Base-by-base conservation (phyloP, 2,329 filamentous ascomycete species). In the Alternaria infectoria region DNA sequence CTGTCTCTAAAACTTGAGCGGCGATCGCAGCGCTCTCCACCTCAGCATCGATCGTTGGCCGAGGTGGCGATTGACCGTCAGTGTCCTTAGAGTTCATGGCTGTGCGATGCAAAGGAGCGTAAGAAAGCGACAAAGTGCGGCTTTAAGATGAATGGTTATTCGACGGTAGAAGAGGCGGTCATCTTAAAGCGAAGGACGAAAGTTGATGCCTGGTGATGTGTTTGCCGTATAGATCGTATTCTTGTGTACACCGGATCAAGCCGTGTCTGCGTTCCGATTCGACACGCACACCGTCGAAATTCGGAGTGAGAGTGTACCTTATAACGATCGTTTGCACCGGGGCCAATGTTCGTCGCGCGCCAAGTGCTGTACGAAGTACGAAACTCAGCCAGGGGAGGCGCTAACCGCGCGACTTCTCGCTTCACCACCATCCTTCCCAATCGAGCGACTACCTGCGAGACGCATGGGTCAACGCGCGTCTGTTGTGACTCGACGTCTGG, bases 371-470 rank as follows among this genome's bases (percentile, higher is more conserved):
- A 30, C 43, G 28, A 19, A 40, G 4, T 25, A 30, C 43, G 28
- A 19, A 40, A 7, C 23, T 44, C 23, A 36, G 32, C 43, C 21
- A 13, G 15, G 21, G 32, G 6, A 21, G 7, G 21, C 62, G 61
- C 57, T 66, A 69, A 58, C 61, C 40, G 21, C 17, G 21, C 26
- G 25, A 49, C 17, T 26, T 17, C 30, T 64, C 64, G 61, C 54
- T 61, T 66, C 23, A 30, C 30, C 19, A 54, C 6, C 21, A 15
- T 52, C 54, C 17, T 66, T 68, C 67, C 67, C 44, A 63, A 66
- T 66, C 25, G 65, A 62, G 65, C 61, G 65, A 68, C 19, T 43
- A 57, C 44, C n/a, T 68, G 67, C 67, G 67, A 69, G 51, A 44
- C 56, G 13, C 11, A 52, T 12, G 32, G 52, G 40, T 13, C 49